Evolutionary conservation across 805 yeast genomes (phyloP).

Genomic region (Candida patagonica): DNA sequence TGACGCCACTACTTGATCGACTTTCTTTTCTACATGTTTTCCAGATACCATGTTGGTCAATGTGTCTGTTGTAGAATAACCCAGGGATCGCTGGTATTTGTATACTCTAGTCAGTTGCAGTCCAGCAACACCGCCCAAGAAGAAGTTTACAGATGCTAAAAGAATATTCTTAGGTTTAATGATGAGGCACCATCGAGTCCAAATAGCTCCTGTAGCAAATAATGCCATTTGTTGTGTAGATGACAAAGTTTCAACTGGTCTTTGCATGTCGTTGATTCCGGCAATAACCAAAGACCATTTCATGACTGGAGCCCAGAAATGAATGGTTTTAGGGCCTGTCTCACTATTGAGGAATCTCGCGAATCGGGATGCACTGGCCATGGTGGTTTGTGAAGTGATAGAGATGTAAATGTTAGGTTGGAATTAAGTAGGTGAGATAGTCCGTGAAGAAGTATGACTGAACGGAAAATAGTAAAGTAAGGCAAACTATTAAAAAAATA

Average conservation of each 20-base stretch:
- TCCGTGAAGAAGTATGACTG: too few species aligned
- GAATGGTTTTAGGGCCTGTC: conserved; percentile 96
- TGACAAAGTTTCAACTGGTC: conserved; percentile 87
- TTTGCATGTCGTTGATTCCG: conserved; percentile 72
- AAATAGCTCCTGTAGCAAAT: conserved; percentile 83
- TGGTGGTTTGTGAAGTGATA: not conserved
- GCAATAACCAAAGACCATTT: conserved; percentile 90
- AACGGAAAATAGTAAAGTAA: not conserved
- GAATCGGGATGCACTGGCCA: conserved; percentile 31
- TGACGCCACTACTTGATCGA: too few species aligned
- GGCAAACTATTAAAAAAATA: not conserved
- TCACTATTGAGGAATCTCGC: conserved; percentile 68
- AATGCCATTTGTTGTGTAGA: conserved; percentile 86
- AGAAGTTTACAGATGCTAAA: conserved; percentile 89
- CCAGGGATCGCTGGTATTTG: conserved; percentile 52
- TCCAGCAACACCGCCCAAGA: conserved; percentile 84
- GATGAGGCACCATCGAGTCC: conserved; percentile 98
- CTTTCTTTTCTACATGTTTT: too few species aligned
- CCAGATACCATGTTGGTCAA: not conserved
- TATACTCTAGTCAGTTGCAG: conserved; percentile 67
- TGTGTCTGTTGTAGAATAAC: conserved; percentile 47
- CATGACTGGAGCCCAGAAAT: conserved; percentile 80
- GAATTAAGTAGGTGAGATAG: not conserved
- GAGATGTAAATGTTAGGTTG: not conserved
- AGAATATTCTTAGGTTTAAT: conserved; percentile 80